phyloP scores from a whole-genome alignment of 148 eudicot species.

The Dianthus caryophyllus region DNA sequence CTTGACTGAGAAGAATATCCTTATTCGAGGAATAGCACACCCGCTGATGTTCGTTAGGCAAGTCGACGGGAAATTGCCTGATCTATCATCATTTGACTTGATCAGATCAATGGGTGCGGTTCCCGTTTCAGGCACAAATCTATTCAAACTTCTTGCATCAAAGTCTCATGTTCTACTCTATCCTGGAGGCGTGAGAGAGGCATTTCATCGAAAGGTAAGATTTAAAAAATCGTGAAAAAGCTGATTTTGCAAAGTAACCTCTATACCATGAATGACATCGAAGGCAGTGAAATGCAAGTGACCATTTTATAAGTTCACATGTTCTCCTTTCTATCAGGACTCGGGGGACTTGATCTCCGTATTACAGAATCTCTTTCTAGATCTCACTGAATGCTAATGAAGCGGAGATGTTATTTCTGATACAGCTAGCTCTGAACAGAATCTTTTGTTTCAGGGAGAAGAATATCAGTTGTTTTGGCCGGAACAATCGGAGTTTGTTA shows the following conservation, averaged over 20 bases:
- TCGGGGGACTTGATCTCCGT: background rate
- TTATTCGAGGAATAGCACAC: constrained; percentile 63
- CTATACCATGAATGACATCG: background rate
- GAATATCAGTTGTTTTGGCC: constrained; percentile 79
- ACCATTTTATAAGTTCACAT: background rate
- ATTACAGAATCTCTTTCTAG: too few species aligned
- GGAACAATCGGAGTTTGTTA: constrained; percentile 64
- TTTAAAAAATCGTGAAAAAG: background rate
- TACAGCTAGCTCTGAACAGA: background rate
- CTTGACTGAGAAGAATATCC: constrained; percentile 42
- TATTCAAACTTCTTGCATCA: constrained; percentile 48
- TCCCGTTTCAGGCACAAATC: constrained; percentile 58
- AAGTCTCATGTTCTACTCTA: constrained; percentile 69
- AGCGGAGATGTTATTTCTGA: background rate
- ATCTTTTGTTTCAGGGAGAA: constrained; percentile 51
- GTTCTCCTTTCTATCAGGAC: background rate
- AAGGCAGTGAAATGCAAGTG: background rate
- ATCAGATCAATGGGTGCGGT: constrained; percentile 59
- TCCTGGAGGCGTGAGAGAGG: constrained; percentile 86
- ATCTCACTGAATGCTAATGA: background rate
- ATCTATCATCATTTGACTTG: constrained; percentile 32
- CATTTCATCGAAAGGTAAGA: constrained; percentile 73
- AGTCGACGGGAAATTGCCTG: constrained; percentile 37
- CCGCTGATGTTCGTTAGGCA: constrained; percentile 55
- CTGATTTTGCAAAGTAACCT: background rate